A percentile compares a stretch with the other conserved stretches of the same genome.
phyloP scores from a whole-genome alignment of 805 yeast genomes.

The Suhomyces sp. region DNA sequence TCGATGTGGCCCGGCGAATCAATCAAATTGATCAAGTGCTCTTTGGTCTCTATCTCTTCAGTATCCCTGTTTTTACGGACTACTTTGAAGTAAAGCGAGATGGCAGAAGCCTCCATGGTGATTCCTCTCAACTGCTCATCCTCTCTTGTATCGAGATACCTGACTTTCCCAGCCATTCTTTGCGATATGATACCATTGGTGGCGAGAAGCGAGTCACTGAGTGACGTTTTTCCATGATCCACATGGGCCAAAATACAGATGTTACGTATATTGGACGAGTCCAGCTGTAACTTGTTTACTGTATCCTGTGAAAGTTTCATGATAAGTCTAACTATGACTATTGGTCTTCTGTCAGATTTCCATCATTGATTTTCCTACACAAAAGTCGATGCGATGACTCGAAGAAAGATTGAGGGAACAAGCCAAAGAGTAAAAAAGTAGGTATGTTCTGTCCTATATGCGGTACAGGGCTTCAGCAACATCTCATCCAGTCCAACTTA shows the following conservation, averaged over 20 bases:
- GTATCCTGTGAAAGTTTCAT: slow-evolving; percentile 65
- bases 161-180: slow-evolving; percentile 89
- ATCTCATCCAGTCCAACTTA: slow-evolving; percentile 25
- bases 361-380: neutral
- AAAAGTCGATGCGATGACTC: neutral
- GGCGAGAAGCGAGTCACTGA: slow-evolving; percentile 88
- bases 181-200: slow-evolving; percentile 96
- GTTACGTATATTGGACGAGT: slow-evolving; percentile 72
- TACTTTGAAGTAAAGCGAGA: slow-evolving; percentile 84
- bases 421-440: slow-evolving; percentile 8
- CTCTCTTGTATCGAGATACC: slow-evolving; percentile 88
- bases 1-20: slow-evolving; percentile 99
- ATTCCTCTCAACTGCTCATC: slow-evolving; percentile 96
- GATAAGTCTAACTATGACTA: neutral
- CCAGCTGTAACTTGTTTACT: slow-evolving; percentile 62
- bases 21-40: slow-evolving; percentile 83
- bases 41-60: slow-evolving; percentile 48
- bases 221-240: slow-evolving; percentile 96
- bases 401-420: neutral
- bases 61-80: slow-evolving; percentile 37
- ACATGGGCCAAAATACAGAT: slow-evolving; percentile 97
- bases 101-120: slow-evolving; percentile 96
- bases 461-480: slow-evolving; percentile 19
- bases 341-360: neutral
- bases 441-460: slow-evolving; percentile 28